Evolutionary conservation across 192 early-diverging fungal species (phyloP).

Genomic region (Chytriomyces sp.): DNA sequence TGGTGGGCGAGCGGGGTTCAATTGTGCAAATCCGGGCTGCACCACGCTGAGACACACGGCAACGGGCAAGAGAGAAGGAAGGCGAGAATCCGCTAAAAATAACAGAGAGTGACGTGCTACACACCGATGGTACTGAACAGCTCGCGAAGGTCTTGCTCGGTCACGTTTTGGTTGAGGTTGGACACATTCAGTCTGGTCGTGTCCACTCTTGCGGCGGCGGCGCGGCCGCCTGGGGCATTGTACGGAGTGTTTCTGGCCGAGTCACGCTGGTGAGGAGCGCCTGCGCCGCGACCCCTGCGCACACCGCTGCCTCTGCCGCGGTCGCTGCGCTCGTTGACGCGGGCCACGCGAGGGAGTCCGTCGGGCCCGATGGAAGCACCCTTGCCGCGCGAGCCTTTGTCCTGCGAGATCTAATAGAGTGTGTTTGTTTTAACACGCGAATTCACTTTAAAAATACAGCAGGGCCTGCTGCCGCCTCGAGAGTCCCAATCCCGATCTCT

Average conservation of each 20-base stretch:
- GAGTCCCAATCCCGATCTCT: neutral
- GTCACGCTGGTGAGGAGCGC: neutral
- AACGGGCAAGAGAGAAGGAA: too few species aligned
- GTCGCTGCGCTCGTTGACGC: neutral
- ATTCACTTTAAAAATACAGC: too few species aligned
- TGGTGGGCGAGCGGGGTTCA: neutral
- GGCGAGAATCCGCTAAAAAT: too few species aligned
- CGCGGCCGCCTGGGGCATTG: neutral
- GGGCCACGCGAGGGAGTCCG: constrained; percentile 12
- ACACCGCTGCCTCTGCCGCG: neutral
- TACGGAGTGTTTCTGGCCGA: neutral
- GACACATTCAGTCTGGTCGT: constrained; percentile 30
- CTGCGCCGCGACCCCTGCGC: constrained; percentile 10
- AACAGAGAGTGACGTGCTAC: constrained; percentile 12
- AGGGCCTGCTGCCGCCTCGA: neutral
- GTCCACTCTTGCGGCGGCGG: constrained; percentile 1
- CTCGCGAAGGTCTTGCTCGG: constrained; percentile 45
- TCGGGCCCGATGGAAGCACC: constrained; percentile 5
- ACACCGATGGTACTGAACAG: constrained; percentile 51
- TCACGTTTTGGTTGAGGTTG: constrained; percentile 46
- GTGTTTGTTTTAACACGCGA: too few species aligned
- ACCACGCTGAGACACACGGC: neutral
- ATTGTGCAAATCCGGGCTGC: too few species aligned
- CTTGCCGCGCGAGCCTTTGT: neutral
- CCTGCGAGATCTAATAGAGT: constrained; percentile 4